Conservation (phyloP, 768 basidiomycete species). For the Naematelia encephala region DNA sequence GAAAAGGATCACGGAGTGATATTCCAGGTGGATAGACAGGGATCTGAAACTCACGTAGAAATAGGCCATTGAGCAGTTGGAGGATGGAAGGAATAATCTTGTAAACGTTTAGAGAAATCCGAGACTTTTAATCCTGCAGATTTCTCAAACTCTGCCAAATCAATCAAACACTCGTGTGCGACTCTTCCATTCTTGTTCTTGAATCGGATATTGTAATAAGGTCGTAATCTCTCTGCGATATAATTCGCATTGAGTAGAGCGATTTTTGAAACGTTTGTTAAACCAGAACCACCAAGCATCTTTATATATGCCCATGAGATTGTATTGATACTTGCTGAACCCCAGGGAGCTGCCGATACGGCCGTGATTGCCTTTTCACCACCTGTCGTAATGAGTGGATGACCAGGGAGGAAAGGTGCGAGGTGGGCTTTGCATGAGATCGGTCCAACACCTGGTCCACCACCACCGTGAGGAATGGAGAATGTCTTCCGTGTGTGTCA, state of each 20-base stretch:
- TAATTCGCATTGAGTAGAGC: conserved; percentile 96
- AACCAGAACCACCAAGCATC: conserved; percentile 94
- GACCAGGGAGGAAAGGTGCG: conserved; percentile 86
- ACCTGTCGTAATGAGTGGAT: conserved; percentile 66
- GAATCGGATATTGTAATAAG: conserved; percentile 80
- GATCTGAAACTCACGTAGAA: conserved; percentile 65
- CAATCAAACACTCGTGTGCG: conserved; percentile 93
- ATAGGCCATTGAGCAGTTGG: conserved; percentile 99
- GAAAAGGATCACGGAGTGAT: neutral
- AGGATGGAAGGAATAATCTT: conserved; percentile 55
- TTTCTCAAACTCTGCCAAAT: conserved; percentile 92
- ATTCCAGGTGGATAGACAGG: neutral
- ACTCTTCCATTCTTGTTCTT: conserved; percentile 87
- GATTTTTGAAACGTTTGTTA: conserved; percentile 76
- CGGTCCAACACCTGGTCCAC: conserved; percentile 93
- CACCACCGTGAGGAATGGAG: conserved; percentile 96
- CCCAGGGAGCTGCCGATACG: conserved; percentile 86
- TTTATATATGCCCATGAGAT: conserved; percentile 99
- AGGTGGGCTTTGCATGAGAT: conserved; percentile 94
- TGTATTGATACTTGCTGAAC: conserved; percentile 88
- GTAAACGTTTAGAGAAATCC: conserved; percentile 94
- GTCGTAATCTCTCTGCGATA: conserved; percentile 81
- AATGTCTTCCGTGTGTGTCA: conserved; percentile 62
- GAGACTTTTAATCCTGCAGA: conserved; percentile 78
- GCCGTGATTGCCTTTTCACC: conserved; percentile 75